Conservation (phyloP, 2,329 filamentous ascomycete genomes). For the Neopestalotiopsis sp. region DNA sequence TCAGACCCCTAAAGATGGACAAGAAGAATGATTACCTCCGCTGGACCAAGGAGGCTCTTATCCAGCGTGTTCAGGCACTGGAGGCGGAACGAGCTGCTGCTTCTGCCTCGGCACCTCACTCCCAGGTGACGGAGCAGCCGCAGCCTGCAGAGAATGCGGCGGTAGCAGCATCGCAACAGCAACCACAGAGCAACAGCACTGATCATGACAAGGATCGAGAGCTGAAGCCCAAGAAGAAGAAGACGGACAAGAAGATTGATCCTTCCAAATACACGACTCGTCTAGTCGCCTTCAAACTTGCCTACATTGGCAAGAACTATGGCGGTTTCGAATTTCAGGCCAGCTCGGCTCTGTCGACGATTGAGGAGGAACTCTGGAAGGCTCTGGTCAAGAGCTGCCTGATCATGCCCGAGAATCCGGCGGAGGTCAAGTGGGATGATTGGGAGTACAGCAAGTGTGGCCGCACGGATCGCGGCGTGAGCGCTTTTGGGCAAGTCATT, state of each 20-base stretch:
- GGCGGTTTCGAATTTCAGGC: conserved; percentile 91
- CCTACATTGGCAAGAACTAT: conserved; percentile 89
- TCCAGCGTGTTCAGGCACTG: conserved; percentile 70
- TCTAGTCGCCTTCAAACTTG: conserved; percentile 88
- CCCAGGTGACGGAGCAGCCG: not conserved
- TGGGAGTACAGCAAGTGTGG: conserved; percentile 96
- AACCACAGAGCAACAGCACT: not conserved
- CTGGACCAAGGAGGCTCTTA: conserved; percentile 73
- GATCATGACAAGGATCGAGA: not conserved
- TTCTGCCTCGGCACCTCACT: not conserved
- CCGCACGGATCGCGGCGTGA: conserved; percentile 90
- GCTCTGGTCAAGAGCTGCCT: conserved; percentile 82
- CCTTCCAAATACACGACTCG: conserved; percentile 82
- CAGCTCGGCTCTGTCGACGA: conserved; percentile 74
- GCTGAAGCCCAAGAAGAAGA: conserved; percentile 40
- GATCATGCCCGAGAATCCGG: conserved; percentile 72
- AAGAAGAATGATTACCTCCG: conserved; percentile 58
- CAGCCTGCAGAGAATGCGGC: not conserved
- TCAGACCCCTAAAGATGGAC: conserved; percentile 29
- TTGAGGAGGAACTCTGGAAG: conserved; percentile 95
- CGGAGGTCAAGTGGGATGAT: conserved; percentile 77
- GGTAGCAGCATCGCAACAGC: not conserved
- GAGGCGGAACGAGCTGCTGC: conserved; percentile 49
- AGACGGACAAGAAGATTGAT: conserved; percentile 66
- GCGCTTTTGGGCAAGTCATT: conserved; percentile 95